Evolutionary conservation across 495 filamentous ascomycete genomes (phyloP), one percentile per base, ranked within the genome.

Genomic region (Daldinia caldariorum): DNA sequence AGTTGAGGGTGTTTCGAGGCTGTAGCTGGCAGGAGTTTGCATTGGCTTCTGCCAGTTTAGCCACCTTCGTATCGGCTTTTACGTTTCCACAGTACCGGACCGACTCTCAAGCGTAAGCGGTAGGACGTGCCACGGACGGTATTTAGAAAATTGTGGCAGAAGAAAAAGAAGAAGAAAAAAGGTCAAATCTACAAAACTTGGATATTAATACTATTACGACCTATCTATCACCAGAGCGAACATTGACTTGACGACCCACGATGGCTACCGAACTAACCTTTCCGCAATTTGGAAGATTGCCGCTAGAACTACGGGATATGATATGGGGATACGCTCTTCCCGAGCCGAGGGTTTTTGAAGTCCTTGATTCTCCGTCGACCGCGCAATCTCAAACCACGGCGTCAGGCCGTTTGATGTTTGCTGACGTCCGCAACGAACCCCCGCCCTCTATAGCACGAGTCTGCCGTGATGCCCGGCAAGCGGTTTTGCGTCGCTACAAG

Each of bases 401-500:
- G 5, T 78, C 78, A 13, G 68, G 79, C 49, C 80, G 80, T 41
- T 61, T 84, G 20, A 83, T 83, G 80, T 84, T 84, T 63, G 82
- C 82, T 58, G 82, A 84, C 61, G 69, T 83, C 26, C 81, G 82
- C 45, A 79, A 79, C 26, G 81, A 83, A 58, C 80, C 82, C 16
- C 81, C 81, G 14, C 82, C 82, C 32, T 76, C 80, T 2, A 76
- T 84, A 66, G 79, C 82, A 26, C 78, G 80, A 47, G 82, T 83
- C 26, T 83, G 81, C 53, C 78, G 78, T 41, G 82, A 84, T 72
- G 80, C 80, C 58, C 79, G 82, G n/a, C 79, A 77, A 62, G 80
- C 81, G 55, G 82, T 83, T 26, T 69, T 84, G 57, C 81, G 82
- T 62, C 76, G 77, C 60, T 84, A 84, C 72, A 81, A 83, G 61